A percentile compares a stretch with the other conserved stretches of the same genome.
phyloP scores from a whole-genome alignment of 139 green algal species.

The Coelastrella sp. region DNA sequence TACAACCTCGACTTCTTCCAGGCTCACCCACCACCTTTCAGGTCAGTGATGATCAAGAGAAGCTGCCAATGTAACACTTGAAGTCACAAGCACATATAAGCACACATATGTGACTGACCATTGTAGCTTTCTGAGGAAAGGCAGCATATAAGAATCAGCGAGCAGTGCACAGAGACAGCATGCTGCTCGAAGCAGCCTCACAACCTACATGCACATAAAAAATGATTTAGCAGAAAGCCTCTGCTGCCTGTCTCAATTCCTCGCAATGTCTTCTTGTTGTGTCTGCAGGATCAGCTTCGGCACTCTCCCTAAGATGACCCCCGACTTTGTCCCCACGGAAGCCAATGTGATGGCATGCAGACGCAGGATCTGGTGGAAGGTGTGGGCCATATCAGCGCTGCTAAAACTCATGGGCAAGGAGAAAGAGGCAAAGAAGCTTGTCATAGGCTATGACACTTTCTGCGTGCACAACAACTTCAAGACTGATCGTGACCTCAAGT shows the following conservation, averaged over 20 bases:
- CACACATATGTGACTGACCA: not conserved
- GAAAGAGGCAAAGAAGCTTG: constrained; percentile 36
- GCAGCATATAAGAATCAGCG: not conserved
- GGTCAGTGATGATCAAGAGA: not conserved
- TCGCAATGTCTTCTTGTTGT: not conserved
- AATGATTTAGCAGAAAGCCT: too few relatives aligned
- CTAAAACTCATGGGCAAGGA: not conserved
- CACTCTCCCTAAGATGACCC: not conserved
- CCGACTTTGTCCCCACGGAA: constrained; percentile 12
- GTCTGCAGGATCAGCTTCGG: constrained; percentile 21
- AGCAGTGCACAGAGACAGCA: not conserved
- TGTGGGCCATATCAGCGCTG: constrained; percentile 22
- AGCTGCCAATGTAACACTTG: not conserved
- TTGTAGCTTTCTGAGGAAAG: not conserved
- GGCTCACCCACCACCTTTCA: constrained; percentile 46
- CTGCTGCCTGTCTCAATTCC: not conserved
- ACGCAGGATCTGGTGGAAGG: constrained; percentile 31
- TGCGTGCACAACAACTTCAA: constrained; percentile 51
- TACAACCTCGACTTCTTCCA: constrained; percentile 45
- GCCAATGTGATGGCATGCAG: constrained; percentile 29
- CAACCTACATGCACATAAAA: not conserved
- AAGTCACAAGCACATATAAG: not conserved
- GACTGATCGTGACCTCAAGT: constrained; percentile 39
- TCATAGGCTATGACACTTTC: constrained; percentile 37
- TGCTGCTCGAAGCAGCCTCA: not conserved